Conservation (phyloP, 176 grass and related monocot species). For the Carex pumila region DNA sequence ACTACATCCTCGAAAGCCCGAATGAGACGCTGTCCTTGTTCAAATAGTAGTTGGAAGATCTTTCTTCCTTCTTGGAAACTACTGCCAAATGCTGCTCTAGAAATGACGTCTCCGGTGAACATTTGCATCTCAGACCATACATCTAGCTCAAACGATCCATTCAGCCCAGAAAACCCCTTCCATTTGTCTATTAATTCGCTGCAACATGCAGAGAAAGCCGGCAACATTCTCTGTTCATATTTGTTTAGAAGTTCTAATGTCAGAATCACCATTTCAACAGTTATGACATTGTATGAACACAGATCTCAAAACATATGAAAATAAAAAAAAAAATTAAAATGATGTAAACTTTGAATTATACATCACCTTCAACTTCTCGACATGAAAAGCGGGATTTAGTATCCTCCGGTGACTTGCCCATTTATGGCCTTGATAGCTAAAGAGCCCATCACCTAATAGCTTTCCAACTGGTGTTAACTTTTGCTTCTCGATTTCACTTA, state of each 20-base stretch:
- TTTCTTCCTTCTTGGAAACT: constrained; percentile 55
- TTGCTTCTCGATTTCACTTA: constrained; percentile 1
- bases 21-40: constrained; percentile 35
- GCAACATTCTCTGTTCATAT: constrained; percentile 44
- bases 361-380: constrained; percentile 64
- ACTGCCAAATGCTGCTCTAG: constrained; percentile 74
- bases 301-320: neutral
- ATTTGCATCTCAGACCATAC: constrained; percentile 60
- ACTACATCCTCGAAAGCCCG: constrained; percentile 27
- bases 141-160: constrained; percentile 46
- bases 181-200: constrained; percentile 57
- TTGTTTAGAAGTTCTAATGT: neutral
- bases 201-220: constrained; percentile 55
- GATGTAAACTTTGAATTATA: neutral
- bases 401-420: constrained; percentile 20
- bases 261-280: neutral
- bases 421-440: constrained; percentile 23
- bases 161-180: constrained; percentile 28
- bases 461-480: neutral
- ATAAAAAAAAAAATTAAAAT: neutral
- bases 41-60: constrained; percentile 64
- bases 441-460: constrained; percentile 17
- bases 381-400: constrained; percentile 49
- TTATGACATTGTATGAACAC: too few relatives aligned
- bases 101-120: constrained; percentile 79